Evolutionary conservation across 345 rosid species (phyloP).

Genomic region (Hypericum perforatum): DNA sequence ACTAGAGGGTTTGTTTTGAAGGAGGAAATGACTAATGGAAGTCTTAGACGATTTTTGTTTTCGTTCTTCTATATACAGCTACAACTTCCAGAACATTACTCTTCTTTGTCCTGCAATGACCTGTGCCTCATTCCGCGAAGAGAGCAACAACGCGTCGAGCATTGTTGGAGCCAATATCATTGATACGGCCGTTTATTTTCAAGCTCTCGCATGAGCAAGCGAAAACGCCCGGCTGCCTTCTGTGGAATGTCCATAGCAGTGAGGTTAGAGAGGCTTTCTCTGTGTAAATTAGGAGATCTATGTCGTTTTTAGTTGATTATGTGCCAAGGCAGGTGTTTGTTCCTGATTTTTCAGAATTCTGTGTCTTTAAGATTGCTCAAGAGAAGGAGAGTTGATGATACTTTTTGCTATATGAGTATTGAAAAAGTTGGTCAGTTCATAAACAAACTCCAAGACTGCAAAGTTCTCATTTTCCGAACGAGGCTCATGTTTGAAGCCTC

Average conservation of each 20-base stretch:
- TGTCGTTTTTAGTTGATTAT: too few species aligned
- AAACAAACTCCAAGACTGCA: too few species aligned
- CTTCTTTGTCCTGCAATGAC: slow-evolving; percentile 66
- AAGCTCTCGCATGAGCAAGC: slow-evolving; percentile 24
- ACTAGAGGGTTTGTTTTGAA: too few species aligned
- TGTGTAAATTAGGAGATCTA: slow-evolving; percentile 10
- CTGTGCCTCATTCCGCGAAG: slow-evolving; percentile 51
- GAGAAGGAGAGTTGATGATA: too few species aligned
- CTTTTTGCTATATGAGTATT: too few species aligned
- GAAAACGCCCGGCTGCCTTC: slow-evolving; percentile 36
- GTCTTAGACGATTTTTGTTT: too few species aligned
- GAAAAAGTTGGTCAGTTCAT: too few species aligned
- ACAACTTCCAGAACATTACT: slow-evolving; percentile 30
- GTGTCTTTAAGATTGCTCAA: too few species aligned
- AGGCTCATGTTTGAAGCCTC: too few species aligned
- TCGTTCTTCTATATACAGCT: slow-evolving; percentile 33
- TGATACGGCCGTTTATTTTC: slow-evolving; percentile 35
- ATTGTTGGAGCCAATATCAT: slow-evolving; percentile 43
- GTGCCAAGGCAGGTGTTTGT: too few species aligned
- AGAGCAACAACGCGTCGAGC: slow-evolving; percentile 56
- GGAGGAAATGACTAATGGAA: background rate
- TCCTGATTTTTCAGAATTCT: too few species aligned
- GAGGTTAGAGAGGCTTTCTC: slow-evolving; percentile 21
- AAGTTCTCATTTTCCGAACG: too few species aligned
- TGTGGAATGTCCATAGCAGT: slow-evolving; percentile 40